Base-by-base conservation (phyloP, 192 early-diverging fungal species). In the Neocallimastix lanati region DNA sequence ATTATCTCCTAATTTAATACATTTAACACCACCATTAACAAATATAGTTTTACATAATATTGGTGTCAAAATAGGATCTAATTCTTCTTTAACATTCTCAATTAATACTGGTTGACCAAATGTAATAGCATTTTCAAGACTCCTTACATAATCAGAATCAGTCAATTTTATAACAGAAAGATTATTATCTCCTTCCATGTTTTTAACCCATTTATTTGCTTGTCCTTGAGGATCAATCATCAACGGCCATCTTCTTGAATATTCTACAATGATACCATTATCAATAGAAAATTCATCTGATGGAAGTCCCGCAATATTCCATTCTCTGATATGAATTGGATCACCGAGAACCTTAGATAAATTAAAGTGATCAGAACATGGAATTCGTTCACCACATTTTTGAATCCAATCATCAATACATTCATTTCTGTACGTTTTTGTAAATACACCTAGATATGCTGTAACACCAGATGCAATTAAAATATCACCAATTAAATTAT, bases 171-270 rank as follows among this genome's bases (percentile, higher is more conserved):
- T 90, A 29, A 90, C 87, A 29, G 85, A 84, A 14, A 91, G 81
- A 78, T 91, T 91, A 80, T 88, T 87, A 30, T 88, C 87, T 76
- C 89, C 87, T 82, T 91, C 90, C 89, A 90, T 90, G 79, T 90
- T 89, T 81, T 89, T 90, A 67, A 91, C 87, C 90, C 90, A 91
- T 78, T 90, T 89, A 81, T 90, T 89, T 35, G 89, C 90, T 82
- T 86, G 84, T 30, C 80, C 38, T 80, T 91, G 90, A 28, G 90
- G 90, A 79, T 91, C 90, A 82, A 91, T 90, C 90, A 91, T 90
- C 29, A 91, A 82, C n/a, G 90, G 90, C 90, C 90, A 91, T 76
- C 90, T 50, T 25, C 90, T 77, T 25, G 86, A 83, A 79, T 90
- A 87, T 80, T 85, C 80, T 0, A 91, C 90, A 29, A 90, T 91